Conservation (phyloP, 2,329 filamentous ascomycete species). For the Trichoderma arundinaceum region DNA sequence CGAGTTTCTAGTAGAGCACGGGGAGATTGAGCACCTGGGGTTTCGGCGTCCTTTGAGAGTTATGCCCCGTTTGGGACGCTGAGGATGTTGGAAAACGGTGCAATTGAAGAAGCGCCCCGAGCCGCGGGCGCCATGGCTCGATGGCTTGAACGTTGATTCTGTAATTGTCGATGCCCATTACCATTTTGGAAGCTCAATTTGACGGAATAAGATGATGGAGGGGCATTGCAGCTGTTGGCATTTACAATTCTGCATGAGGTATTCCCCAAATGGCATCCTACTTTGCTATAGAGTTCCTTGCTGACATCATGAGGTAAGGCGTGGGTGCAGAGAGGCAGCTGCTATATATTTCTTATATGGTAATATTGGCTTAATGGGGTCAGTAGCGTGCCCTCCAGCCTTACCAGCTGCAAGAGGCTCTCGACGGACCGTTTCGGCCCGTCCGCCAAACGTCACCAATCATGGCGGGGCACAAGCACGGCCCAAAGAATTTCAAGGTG, state of each 20-base stretch:
- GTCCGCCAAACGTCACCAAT: slow-evolving; percentile 2
- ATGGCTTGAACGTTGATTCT: slow-evolving; percentile 3
- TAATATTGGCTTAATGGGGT: background rate
- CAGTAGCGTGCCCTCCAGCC: too few relatives aligned
- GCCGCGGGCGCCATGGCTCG: slow-evolving; percentile 20
- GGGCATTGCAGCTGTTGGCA: background rate
- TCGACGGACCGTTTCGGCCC: slow-evolving; percentile 20
- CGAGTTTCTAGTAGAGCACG: too few relatives aligned
- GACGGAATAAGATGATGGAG: background rate
- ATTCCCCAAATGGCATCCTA: background rate
- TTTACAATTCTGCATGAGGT: background rate
- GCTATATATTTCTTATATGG: background rate
- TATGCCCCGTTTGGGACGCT: slow-evolving; percentile 6
- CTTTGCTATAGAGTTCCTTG: background rate
- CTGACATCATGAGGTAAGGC: background rate
- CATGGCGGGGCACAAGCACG: slow-evolving; percentile 26
- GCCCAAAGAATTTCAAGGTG: slow-evolving; percentile 24
- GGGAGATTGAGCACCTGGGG: slow-evolving; percentile 1
- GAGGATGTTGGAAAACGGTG: background rate
- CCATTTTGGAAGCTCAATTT: slow-evolving; percentile 2
- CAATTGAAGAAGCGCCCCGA: slow-evolving; percentile 10
- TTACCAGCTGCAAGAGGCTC: background rate
- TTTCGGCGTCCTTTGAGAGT: slow-evolving; percentile 12
- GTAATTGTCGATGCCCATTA: background rate
- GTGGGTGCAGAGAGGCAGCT: background rate